A percentile compares a stretch with the other conserved stretches of the same genome.
Conservation (phyloP, 495 filamentous ascomycete species). For the Tuber brumale region DNA sequence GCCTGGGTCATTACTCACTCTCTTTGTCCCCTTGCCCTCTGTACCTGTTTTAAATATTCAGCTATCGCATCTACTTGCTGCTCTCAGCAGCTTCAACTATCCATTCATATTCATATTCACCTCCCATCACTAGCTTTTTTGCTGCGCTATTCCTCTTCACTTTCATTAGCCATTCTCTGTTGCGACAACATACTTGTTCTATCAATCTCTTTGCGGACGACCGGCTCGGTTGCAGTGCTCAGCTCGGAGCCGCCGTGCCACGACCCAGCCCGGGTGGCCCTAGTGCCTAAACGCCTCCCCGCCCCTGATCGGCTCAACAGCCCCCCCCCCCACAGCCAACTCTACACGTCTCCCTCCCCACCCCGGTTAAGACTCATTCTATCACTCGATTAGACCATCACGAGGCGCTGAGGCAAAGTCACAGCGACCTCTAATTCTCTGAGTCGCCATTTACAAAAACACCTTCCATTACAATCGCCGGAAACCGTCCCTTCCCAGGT, state of each 20-base stretch:
- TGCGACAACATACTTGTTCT: not conserved
- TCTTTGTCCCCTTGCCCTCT: slow-evolving; percentile 30
- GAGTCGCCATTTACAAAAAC: slow-evolving; percentile 42
- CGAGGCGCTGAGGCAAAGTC: slow-evolving; percentile 36
- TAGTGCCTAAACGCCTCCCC: slow-evolving; percentile 28
- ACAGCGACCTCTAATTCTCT: slow-evolving; percentile 21
- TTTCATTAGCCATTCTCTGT: not conserved
- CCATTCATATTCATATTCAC: slow-evolving; percentile 22
- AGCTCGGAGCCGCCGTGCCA: slow-evolving; percentile 30
- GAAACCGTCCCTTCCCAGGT: slow-evolving; percentile 36
- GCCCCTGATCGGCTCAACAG: slow-evolving; percentile 25
- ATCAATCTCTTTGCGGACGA: not conserved
- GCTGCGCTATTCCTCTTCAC: not conserved
- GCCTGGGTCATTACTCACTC: slow-evolving; percentile 17
- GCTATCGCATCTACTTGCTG: slow-evolving; percentile 39
- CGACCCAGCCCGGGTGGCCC: slow-evolving; percentile 31
- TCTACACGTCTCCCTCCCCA: slow-evolving; percentile 10
- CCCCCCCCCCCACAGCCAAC: slow-evolving; percentile 5
- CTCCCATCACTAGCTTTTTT: not conserved
- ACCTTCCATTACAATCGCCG: slow-evolving; percentile 36
- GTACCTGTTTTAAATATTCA: slow-evolving; percentile 38
- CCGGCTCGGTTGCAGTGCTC: not conserved
- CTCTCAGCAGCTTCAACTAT: slow-evolving; percentile 37
- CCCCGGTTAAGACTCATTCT: slow-evolving; percentile 30
- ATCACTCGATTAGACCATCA: slow-evolving; percentile 28